Evolutionary conservation across 2,329 filamentous ascomycete genomes (phyloP).

Genomic region (Pseudogymnoascus sp.): DNA sequence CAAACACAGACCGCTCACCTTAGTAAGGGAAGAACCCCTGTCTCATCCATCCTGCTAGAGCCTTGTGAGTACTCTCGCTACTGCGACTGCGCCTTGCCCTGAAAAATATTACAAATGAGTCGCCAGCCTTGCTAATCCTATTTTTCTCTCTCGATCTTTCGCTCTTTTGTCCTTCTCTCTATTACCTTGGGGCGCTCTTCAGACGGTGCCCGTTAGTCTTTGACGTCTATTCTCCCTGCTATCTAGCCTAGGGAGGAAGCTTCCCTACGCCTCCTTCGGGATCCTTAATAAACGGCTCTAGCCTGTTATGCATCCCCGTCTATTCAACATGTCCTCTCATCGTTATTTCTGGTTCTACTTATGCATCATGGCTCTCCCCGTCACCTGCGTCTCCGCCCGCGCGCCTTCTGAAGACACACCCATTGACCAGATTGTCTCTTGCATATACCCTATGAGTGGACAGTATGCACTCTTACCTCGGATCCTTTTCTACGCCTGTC

Average conservation of each 20-base stretch:
- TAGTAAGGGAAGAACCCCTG: neutral
- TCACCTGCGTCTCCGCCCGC: neutral
- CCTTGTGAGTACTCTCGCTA: neutral
- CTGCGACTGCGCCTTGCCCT: neutral
- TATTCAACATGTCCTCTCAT: no score
- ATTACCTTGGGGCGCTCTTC: neutral
- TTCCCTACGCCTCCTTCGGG: neutral
- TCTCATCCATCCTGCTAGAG: neutral
- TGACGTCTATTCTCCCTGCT: neutral
- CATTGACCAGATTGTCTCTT: neutral
- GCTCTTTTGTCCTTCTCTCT: neutral
- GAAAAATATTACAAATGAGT: neutral
- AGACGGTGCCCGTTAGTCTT: neutral
- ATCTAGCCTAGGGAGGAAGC: neutral
- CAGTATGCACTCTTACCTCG: neutral
- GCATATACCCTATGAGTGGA: neutral
- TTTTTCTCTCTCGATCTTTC: neutral
- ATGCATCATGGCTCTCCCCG: neutral
- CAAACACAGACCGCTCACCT: neutral
- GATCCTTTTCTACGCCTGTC: no score
- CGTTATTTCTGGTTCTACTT: neutral
- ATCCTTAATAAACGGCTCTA: no score
- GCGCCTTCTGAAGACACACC: neutral
- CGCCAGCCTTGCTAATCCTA: neutral
- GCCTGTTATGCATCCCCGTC: no score